Conservation (phyloP, 768 basidiomycete species). For the Tylopilus sp. region DNA sequence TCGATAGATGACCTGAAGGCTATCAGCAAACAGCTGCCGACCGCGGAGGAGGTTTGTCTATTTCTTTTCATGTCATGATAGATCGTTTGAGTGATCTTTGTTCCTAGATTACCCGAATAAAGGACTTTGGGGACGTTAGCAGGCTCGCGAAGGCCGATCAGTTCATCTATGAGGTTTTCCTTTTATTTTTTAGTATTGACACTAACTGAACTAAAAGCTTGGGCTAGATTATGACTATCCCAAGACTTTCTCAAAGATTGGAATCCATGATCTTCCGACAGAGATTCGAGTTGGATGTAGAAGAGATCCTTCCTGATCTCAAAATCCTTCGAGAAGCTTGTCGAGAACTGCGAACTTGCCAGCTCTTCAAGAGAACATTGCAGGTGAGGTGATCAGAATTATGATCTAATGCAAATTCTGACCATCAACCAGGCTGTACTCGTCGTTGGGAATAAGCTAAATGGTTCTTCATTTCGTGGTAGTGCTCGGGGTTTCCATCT, state of each 20-base stretch:
- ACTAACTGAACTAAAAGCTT: constrained; percentile 9
- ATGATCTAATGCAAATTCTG: neutral
- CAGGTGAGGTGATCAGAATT: constrained; percentile 40
- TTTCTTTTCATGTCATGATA: neutral
- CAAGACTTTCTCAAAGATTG: constrained; percentile 67
- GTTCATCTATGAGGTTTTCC: constrained; percentile 69
- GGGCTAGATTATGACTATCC: constrained; percentile 69
- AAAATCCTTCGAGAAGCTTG: constrained; percentile 69
- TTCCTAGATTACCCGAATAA: constrained; percentile 56
- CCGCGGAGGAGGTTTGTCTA: constrained; percentile 66
- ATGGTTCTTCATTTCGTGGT: constrained; percentile 80
- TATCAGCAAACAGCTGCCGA: constrained; percentile 73
- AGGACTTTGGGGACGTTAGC: constrained; percentile 64
- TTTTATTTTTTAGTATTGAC: neutral
- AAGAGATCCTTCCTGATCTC: constrained; percentile 80
- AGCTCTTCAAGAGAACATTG: constrained; percentile 64
- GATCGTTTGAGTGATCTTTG: neutral
- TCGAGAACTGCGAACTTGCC: constrained; percentile 60
- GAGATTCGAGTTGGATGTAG: constrained; percentile 78
- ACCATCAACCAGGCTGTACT: constrained; percentile 55
- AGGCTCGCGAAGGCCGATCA: constrained; percentile 83
- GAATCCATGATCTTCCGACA: constrained; percentile 82
- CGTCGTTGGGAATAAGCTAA: constrained; percentile 76
- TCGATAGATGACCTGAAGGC: constrained; percentile 74
- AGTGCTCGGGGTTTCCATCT: constrained; percentile 83